Evolutionary conservation across 495 filamentous ascomycete genomes (phyloP).

Genomic region (Aspergillus bertholletiae): DNA sequence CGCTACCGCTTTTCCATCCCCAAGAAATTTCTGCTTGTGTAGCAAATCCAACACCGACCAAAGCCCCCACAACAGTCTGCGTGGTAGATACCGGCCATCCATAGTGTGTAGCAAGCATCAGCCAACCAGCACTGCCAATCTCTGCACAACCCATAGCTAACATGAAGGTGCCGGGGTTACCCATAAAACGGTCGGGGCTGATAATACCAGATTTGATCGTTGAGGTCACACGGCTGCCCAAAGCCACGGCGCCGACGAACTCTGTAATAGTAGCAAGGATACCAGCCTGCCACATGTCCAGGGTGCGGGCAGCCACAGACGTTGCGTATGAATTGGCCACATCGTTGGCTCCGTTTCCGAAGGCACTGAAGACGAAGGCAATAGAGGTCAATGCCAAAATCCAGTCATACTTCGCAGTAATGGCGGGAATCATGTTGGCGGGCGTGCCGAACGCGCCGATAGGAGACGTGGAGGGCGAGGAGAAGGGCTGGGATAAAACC

Average conservation of each 20-base stretch:
- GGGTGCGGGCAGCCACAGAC: constrained; percentile 33
- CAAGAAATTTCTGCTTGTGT: constrained; percentile 53
- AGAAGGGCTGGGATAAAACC: background rate
- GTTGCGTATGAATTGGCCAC: constrained; percentile 45
- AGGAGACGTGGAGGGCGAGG: background rate
- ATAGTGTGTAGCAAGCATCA: constrained; percentile 11
- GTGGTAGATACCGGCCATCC: constrained; percentile 44
- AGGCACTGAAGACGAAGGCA: constrained; percentile 39
- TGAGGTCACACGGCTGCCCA: constrained; percentile 61
- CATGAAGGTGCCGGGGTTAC: constrained; percentile 28
- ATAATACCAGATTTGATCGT: constrained; percentile 69
- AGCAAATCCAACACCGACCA: constrained; percentile 63
- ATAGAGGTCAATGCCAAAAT: constrained; percentile 45
- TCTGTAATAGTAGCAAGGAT: constrained; percentile 35
- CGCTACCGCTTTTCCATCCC: constrained; percentile 49
- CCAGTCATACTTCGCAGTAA: constrained; percentile 44
- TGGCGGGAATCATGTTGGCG: constrained; percentile 20
- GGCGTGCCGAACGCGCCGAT: background rate
- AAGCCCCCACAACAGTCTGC: constrained; percentile 59
- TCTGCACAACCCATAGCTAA: constrained; percentile 24
- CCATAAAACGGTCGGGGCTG: constrained; percentile 44
- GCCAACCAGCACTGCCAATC: constrained; percentile 15
- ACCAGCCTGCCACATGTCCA: constrained; percentile 36
- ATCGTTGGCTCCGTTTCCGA: constrained; percentile 47
- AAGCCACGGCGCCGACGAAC: constrained; percentile 58